Conservation (phyloP, 371 early-diverging fungal genomes). For the Apophysomyces trapeziformis region DNA sequence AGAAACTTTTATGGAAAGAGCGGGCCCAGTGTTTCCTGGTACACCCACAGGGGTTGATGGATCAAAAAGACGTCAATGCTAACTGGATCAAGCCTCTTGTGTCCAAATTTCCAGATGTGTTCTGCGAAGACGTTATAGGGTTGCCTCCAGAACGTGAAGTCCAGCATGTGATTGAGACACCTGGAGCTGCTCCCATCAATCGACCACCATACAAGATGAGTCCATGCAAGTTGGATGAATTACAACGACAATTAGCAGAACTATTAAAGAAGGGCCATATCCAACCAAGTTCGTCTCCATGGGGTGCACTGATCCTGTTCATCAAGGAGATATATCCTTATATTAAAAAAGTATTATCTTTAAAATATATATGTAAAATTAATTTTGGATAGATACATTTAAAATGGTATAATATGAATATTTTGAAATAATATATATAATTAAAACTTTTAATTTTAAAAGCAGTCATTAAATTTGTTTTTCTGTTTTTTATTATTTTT, state of each 20-base stretch:
- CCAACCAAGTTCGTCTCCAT: background rate
- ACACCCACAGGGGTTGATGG: background rate
- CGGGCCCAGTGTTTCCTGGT: background rate
- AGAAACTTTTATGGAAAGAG: background rate
- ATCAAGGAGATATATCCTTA: conserved; percentile 60
- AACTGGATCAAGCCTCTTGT: background rate
- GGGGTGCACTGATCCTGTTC: conserved; percentile 49
- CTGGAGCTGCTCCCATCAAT: conserved; percentile 10
- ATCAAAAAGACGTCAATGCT: background rate
- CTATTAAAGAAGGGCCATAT: background rate
- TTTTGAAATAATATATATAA: too few relatives aligned
- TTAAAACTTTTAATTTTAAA: too few relatives aligned
- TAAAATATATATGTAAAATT: too few relatives aligned
- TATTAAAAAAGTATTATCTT: too few relatives aligned
- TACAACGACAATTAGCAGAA: background rate
- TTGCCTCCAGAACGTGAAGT: background rate
- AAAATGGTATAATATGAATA: too few relatives aligned
- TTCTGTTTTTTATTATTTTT: too few relatives aligned
- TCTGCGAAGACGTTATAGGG: background rate
- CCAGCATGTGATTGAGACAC: conserved; percentile 15
- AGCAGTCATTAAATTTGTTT: too few relatives aligned
- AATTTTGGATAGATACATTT: too few relatives aligned
- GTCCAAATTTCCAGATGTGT: background rate
- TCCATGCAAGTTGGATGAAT: conserved; percentile 33
- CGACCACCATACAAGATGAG: conserved; percentile 32